Percentiles rank a stretch among this genome's conserved stretches.
These are phyloP conservation scores for Phaffia rhodozyma DNA, from an alignment of 1,284 basidiomycete genomes.

Conservation along the genomic window DNA sequence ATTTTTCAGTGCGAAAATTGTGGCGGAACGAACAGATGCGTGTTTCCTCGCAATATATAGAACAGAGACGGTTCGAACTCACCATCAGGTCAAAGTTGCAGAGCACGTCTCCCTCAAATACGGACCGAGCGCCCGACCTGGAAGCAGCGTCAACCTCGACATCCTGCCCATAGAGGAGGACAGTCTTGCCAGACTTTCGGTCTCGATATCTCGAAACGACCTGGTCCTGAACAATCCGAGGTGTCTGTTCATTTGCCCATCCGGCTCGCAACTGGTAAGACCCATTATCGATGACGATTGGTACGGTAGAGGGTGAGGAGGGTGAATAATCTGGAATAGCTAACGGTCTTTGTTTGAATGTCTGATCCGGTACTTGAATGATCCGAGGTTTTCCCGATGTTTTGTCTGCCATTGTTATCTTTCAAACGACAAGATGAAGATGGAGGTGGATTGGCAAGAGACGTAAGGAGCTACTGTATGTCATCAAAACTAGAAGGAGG, in stretches of 20 bases:
- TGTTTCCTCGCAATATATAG: not conserved
- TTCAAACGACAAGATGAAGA: no score
- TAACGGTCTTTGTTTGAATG: no score
- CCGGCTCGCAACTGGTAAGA: conserved; percentile 14
- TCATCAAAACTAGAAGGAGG: no score
- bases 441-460: no score
- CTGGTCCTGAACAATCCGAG: conserved; percentile 12
- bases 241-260: conserved; percentile 15
- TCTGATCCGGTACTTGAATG: no score
- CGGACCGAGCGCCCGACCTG: conserved; percentile 58
- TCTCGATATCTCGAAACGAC: conserved; percentile 75
- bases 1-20: not conserved
- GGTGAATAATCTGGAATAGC: not conserved
- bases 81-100: conserved; percentile 84
- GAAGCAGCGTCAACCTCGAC: conserved; percentile 72
- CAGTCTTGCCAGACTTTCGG: conserved; percentile 61
- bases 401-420: no score
- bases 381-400: no score
- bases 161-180: conserved; percentile 72
- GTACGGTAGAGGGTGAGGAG: not conserved
- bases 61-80: conserved; percentile 32
- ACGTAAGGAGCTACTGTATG: no score
- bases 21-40: not conserved
- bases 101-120: conserved; percentile 83
- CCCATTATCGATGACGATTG: not conserved